Evolutionary conservation across 257 asterid species (phyloP).

Genomic region (Hygrophila difformis): DNA sequence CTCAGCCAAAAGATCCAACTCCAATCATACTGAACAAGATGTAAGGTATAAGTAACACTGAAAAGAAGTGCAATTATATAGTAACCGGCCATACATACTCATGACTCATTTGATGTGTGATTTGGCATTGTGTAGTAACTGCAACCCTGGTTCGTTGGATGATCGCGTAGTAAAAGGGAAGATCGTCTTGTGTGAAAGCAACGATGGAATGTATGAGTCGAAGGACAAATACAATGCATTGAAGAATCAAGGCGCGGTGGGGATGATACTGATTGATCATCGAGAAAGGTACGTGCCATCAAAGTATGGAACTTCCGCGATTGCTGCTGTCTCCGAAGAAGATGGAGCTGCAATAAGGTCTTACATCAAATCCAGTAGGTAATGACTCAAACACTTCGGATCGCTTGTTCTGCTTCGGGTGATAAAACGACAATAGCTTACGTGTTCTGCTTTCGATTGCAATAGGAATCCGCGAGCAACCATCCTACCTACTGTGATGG

Average conservation of each 20-base stretch:
- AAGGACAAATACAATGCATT: slow-evolving; percentile 16
- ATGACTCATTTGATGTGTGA: not conserved
- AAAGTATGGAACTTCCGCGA: slow-evolving; percentile 24
- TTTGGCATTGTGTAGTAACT: slow-evolving; percentile 28
- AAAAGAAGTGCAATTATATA: no score
- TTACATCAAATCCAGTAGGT: slow-evolving; percentile 63
- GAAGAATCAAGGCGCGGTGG: slow-evolving; percentile 39
- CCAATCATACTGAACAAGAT: slow-evolving; percentile 8
- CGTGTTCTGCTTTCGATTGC: no score
- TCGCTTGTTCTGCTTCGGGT: no score
- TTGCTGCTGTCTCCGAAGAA: slow-evolving; percentile 28
- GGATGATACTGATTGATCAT: slow-evolving; percentile 37
- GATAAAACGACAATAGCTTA: no score
- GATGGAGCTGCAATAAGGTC: slow-evolving; percentile 41
- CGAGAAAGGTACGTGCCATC: slow-evolving; percentile 26
- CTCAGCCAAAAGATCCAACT: slow-evolving; percentile 28
- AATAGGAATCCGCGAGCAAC: slow-evolving; percentile 42
- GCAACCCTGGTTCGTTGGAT: slow-evolving; percentile 43
- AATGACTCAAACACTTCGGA: no score
- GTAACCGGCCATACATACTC: not conserved
- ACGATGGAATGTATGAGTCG: slow-evolving; percentile 2
- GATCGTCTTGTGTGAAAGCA: slow-evolving; percentile 44
- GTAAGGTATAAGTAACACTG: slow-evolving; percentile 33
- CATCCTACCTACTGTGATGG: slow-evolving; percentile 43
- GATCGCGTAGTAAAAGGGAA: slow-evolving; percentile 44